Base-by-base conservation (phyloP, 306 rosid species). In the Vicia villosa region DNA sequence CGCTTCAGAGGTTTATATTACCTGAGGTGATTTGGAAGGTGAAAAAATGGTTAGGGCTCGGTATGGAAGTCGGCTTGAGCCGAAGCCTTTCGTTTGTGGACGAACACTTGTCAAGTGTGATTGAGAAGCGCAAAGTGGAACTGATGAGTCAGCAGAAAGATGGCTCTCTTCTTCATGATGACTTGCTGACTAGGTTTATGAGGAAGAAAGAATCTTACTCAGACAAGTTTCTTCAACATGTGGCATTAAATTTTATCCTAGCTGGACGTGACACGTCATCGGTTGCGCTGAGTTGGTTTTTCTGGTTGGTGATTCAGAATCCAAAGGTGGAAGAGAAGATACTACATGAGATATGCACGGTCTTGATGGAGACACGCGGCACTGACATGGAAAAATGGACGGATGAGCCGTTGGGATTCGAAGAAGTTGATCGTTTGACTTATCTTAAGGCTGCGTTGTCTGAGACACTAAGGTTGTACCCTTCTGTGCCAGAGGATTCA, bases 261-360 rank as follows among this genome's bases (percentile, higher is more conserved):
- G 98, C 98, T 74, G 98, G 98, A 72, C 93, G 98, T 0, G 98
- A 93, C 87, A 93, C 98, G 10, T 93, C 98, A 79, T 90, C 98
- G 0, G 98, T 84, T 0, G 98, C 96, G 0, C 12, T 93, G 54
- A 56, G 98, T 34, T 93, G 98, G 98, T 93, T 93, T 30, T 93
- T 93, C 36, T 93, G 96, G 96, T 22, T 86, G 75, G 76, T 90
- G 3, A 88, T 74, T 14, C 88, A 80, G 49, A 80, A 93, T 68
- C 96, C 96, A 0, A 64, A 45, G 24, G 75, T 86, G 1, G 98
- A 93, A 34, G 91, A 86, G 26, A 86, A 83, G 56, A 75, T 94
- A 37, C 32, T 90, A 3, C 59, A 61, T 0, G 98, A 90, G 66
- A 81, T 90, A 3, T 85, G 88, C 69, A 72, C 79, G 2, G 86